These are phyloP conservation scores for Phytophthora cryptogea DNA, from an alignment of 352 stramenopile genomes.

Conservation along the genomic window DNA sequence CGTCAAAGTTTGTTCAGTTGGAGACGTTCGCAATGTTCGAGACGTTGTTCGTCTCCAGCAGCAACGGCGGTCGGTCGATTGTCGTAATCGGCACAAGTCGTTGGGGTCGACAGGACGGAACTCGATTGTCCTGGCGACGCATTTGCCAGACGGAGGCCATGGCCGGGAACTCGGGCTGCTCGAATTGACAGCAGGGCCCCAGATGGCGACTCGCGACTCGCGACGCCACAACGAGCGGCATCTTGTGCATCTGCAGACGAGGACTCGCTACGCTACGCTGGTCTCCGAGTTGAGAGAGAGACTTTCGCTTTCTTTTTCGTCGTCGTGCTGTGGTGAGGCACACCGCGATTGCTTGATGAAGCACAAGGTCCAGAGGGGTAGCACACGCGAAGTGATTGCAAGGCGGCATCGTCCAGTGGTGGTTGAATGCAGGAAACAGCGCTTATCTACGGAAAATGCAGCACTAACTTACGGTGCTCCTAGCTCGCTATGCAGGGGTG, in stretches of 20 bases:
- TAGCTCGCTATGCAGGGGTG: conserved; percentile 10
- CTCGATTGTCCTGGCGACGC: not conserved
- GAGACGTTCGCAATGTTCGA: not conserved
- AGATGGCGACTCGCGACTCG: conserved; percentile 5
- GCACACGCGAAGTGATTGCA: conserved; percentile 7
- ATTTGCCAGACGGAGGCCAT: not conserved
- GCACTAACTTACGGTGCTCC: not conserved
- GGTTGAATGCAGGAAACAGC: conserved; percentile 11
- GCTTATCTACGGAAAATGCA: conserved; percentile 15
- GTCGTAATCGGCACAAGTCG: not conserved
- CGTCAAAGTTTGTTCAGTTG: not conserved
- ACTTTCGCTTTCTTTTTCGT: conserved; percentile 21
- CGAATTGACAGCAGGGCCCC: not conserved
- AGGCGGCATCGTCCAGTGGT: conserved; percentile 2
- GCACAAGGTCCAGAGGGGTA: conserved; percentile 5
- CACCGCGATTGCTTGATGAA: conserved; percentile 1
- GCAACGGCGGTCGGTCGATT: no score
- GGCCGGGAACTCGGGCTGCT: not conserved
- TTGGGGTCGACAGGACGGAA: no score
- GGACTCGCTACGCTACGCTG: conserved; percentile 10
- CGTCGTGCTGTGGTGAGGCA: conserved; percentile 5
- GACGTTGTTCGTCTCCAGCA: not conserved
- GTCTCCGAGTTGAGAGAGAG: not conserved
- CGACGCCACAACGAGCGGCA: conserved; percentile 22
- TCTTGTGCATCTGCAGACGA: conserved; percentile 26